Evolutionary conservation across 202 grass and related monocot species (phyloP), one percentile per base, ranked within the genome.

Genomic region (Brachypodium distachyon): DNA sequence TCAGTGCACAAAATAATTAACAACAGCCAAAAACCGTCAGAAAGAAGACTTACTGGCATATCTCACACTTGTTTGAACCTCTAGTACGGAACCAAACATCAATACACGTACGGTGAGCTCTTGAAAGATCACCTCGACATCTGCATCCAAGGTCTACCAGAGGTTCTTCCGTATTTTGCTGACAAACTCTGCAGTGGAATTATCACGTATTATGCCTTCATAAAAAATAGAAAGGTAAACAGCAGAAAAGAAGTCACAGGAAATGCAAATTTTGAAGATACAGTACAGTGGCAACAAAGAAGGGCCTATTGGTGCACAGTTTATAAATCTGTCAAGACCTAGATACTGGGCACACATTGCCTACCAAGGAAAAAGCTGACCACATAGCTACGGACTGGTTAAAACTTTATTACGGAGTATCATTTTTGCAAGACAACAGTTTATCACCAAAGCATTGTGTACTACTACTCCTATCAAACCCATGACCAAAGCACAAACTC

Each of bases 11-110:
- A 31, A 69, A 23, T 17, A 72, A 47, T 58, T 57, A 6, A 5
- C 56, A 49, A 65, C 29, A 58, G 12, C 43, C 23, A 55, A 71
- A 40, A 36, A 76, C 57, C 32, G 25, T 58, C 6, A 78, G 32
- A 63, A 50, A 73, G 18, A 72, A 75, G 14, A 93, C 89, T 92
- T 90, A 99, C 96, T 95, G 96, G 92, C 96, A 99, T 78, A 99
- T 99, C 83, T 99, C 92, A 57, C 96, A 99, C 67, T 95, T 99
- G 81, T 96, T 99, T 76, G 92, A 95, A 62, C 96, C 96, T 85
- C 81, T 95, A 61, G 96, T 93, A 65, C 74, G 92, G 44, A 99
- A 95, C 96, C 96, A 99, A 76, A 93, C 75, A 85, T 79, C 81
- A 67, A 99, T 99, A 72, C 96, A 99, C 6, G 87, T 90, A 26